These are phyloP conservation scores for Arabidopsis lyrata DNA, from an alignment of 441 rosid genomes.

Conservation along the genomic window DNA sequence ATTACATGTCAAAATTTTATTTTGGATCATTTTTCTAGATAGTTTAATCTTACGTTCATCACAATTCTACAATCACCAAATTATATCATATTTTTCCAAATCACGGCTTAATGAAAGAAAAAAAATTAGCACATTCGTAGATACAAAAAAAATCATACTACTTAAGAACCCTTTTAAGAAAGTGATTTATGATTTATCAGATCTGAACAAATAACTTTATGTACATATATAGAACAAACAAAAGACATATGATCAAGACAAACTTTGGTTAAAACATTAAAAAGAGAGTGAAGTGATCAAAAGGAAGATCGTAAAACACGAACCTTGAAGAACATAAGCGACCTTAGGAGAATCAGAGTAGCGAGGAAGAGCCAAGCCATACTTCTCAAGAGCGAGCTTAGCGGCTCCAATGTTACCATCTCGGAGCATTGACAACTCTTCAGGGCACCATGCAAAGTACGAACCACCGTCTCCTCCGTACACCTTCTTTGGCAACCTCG, in stretches of 20 bases:
- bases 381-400: slow-evolving; percentile 71
- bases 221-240: not conserved
- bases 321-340: slow-evolving; percentile 92
- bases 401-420: slow-evolving; percentile 89
- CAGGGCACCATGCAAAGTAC: slow-evolving; percentile 76
- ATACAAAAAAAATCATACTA: not conserved
- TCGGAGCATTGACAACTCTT: slow-evolving; percentile 76
- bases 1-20: not conserved
- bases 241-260: not conserved
- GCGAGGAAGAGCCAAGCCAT: slow-evolving; percentile 82
- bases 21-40: not conserved
- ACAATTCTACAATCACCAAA: not conserved
- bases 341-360: slow-evolving; percentile 87
- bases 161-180: not conserved
- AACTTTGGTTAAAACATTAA: not conserved
- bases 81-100: not conserved
- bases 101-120: not conserved
- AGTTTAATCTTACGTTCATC: not conserved
- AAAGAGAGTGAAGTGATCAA: not conserved
- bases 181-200: not conserved
- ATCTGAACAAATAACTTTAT: not conserved
- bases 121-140: not conserved
- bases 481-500: slow-evolving; percentile 65
- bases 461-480: slow-evolving; percentile 77
- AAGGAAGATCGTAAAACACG: not conserved